phyloP scores from a whole-genome alignment of 2,329 filamentous ascomycete species.

The Talaromyces sp. region DNA sequence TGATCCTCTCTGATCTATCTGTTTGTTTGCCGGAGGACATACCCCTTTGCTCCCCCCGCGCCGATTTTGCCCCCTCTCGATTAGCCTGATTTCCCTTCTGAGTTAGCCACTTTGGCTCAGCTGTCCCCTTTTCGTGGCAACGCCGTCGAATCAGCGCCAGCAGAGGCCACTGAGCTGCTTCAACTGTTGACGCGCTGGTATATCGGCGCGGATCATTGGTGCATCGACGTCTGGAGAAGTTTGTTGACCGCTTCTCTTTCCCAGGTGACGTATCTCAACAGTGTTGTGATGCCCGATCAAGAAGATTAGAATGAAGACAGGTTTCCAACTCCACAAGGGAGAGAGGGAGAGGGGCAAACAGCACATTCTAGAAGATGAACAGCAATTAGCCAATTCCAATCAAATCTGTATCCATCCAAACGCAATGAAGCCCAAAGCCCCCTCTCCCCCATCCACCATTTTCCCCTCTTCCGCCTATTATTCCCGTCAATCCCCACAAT shows the following conservation, averaged over 20 bases:
- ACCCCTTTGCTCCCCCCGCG: constrained; percentile 23
- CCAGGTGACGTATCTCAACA: constrained; percentile 72
- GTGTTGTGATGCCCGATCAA: constrained; percentile 71
- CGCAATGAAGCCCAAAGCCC: too few relatives aligned
- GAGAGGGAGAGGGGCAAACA: not conserved
- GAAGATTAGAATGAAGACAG: constrained; percentile 1
- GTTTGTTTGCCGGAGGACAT: not conserved
- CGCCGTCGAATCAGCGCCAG: constrained; percentile 20
- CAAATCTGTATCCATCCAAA: too few relatives aligned
- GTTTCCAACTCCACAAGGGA: too few relatives aligned
- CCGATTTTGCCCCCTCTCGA: constrained; percentile 28
- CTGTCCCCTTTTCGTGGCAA: constrained; percentile 17
- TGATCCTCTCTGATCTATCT: constrained; percentile 26
- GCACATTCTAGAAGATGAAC: not conserved
- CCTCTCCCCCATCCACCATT: too few relatives aligned
- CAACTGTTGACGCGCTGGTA: not conserved
- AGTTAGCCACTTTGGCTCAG: constrained; percentile 24
- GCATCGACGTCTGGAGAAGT: constrained; percentile 12
- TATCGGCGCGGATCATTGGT: not conserved
- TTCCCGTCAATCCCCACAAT: not conserved
- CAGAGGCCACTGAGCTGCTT: not conserved
- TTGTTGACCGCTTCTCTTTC: constrained; percentile 31
- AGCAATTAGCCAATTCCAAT: too few relatives aligned
- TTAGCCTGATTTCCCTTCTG: constrained; percentile 26
- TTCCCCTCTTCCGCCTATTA: not conserved